Evolutionary conservation across 225 moss, liverwort and hornwort genomes (phyloP).

Genomic region (Lunularia cruciata): DNA sequence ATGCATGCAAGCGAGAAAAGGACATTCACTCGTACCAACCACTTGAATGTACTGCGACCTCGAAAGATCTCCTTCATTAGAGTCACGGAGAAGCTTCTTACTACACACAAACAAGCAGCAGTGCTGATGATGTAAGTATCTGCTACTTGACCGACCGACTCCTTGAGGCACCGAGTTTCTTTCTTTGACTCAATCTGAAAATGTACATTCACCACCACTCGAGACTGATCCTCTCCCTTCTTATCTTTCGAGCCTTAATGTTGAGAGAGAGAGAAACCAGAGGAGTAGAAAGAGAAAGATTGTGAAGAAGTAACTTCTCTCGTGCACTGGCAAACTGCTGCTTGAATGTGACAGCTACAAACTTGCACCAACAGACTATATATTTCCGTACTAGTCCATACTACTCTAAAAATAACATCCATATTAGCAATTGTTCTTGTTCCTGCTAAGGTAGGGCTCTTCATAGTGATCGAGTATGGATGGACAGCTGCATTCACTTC

Average conservation of each 20-base stretch:
- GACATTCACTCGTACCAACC: neutral
- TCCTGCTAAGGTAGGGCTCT: neutral
- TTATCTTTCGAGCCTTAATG: neutral
- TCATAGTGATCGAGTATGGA: neutral
- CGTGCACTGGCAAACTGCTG: neutral
- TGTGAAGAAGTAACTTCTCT: neutral
- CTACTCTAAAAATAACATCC: no score
- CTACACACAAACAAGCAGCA: neutral
- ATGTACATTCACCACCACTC: neutral
- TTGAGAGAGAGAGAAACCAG: neutral
- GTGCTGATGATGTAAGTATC: neutral
- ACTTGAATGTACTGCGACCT: neutral
- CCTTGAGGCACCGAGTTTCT: neutral
- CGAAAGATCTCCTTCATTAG: neutral
- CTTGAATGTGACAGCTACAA: slow-evolving; percentile 5
- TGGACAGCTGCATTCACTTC: neutral
- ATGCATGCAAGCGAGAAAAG: neutral
- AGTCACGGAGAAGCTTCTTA: neutral
- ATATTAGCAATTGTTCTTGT: no score
- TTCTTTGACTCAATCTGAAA: slow-evolving; percentile 1
- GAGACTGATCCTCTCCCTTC: neutral
- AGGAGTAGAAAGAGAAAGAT: neutral
- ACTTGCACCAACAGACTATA: neutral
- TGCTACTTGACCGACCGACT: neutral
- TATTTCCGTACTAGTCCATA: neutral